These are phyloP conservation scores for Brasilioporus rufonigricans DNA, from an alignment of 768 basidiomycete genomes.

Conservation along the genomic window DNA sequence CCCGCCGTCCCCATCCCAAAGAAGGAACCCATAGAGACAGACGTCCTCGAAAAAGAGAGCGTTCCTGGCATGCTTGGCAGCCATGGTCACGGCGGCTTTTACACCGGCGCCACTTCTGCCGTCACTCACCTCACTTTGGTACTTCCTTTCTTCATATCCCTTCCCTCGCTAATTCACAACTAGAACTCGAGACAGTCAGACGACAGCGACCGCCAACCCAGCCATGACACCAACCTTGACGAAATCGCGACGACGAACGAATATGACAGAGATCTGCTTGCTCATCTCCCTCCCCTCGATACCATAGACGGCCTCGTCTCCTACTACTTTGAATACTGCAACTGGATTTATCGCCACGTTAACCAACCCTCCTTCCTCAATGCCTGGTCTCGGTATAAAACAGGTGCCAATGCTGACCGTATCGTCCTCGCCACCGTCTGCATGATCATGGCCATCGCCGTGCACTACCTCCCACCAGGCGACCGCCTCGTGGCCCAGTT, in stretches of 20 bases:
- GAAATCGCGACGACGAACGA: conserved; percentile 45
- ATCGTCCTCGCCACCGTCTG: conserved; percentile 70
- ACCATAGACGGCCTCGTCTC: conserved; percentile 70
- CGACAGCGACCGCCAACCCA: conserved; percentile 50
- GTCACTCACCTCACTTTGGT: conserved; percentile 68
- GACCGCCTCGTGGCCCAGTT: conserved; percentile 59
- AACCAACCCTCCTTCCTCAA: conserved; percentile 58
- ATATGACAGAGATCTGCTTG: conserved; percentile 73
- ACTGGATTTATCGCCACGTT: conserved; percentile 83
- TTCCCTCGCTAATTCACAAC: conserved; percentile 16
- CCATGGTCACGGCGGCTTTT: conserved; percentile 65
- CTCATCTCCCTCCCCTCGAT: conserved; percentile 60
- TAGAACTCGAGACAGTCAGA: conserved; percentile 50
- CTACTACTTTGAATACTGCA: conserved; percentile 84
- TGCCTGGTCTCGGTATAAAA: conserved; percentile 76
- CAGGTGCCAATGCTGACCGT: conserved; percentile 61
- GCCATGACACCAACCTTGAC: conserved; percentile 43
- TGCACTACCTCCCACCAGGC: conserved; percentile 65
- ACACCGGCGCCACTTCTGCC: conserved; percentile 77
- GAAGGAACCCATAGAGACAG: conserved; percentile 51
- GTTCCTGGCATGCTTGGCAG: conserved; percentile 67
- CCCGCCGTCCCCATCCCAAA: conserved; percentile 41
- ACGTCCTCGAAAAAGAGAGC: conserved; percentile 44
- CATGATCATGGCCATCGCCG: conserved; percentile 70
- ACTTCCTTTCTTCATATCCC: conserved; percentile 13